A percentile compares a stretch with the other conserved stretches of the same genome.
Conservation (phyloP, 768 basidiomycete species). For the Pholiota molesta region DNA sequence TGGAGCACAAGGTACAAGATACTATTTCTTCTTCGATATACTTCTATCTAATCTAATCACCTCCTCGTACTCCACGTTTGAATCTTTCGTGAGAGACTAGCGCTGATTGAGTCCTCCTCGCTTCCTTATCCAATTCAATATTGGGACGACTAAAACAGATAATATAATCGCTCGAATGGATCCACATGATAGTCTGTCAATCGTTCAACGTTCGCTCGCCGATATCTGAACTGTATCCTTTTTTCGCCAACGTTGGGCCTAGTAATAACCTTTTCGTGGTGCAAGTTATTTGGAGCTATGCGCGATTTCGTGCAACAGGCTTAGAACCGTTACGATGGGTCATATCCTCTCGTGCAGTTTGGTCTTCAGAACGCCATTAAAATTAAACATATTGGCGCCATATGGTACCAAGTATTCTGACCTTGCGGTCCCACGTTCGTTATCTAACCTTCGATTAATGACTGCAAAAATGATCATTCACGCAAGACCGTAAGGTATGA, state of each 20-base stretch:
- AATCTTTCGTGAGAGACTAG: background rate
- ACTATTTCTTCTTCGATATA: background rate
- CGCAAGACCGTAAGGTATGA: background rate
- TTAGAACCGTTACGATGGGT: background rate
- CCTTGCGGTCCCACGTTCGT: background rate
- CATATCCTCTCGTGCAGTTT: background rate
- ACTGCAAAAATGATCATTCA: background rate
- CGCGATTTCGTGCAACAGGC: background rate
- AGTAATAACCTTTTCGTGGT: background rate
- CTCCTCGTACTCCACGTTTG: background rate
- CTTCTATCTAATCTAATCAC: conserved; percentile 1
- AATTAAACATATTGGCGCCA: background rate
- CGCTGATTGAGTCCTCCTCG: background rate
- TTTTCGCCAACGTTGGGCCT: background rate
- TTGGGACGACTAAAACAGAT: background rate
- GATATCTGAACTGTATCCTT: background rate
- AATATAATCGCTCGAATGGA: background rate
- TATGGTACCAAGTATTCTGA: background rate
- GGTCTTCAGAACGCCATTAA: background rate
- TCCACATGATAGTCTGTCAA: background rate
- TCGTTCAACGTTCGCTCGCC: background rate
- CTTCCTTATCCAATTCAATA: background rate
- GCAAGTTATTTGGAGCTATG: background rate
- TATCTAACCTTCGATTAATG: background rate
- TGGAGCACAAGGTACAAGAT: background rate